Evolutionary conservation across 2,329 filamentous ascomycete genomes (phyloP), one percentile per base, ranked within the genome.

Genomic region (Arthrobotrys entomopaga): DNA sequence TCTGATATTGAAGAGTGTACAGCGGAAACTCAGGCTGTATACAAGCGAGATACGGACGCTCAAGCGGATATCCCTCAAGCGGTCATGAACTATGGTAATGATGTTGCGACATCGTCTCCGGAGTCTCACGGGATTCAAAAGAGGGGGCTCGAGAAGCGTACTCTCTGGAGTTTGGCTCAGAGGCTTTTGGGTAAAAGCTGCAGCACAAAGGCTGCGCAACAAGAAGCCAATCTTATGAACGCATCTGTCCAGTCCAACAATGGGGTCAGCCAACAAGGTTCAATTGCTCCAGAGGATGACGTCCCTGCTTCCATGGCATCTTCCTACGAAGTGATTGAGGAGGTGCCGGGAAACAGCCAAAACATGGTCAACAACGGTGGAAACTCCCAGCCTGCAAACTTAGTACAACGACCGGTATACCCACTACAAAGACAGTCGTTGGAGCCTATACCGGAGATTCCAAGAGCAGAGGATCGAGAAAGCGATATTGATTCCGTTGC

Each of bases 11-110:
- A 67, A n/a, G 63, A 54, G 1, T 74, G 63, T 19, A 29, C 24
- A n/a, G 15, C 42, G 34, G 63, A 63, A 26, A 15, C 54, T 6
- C 54, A 50, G 15, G 46, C 16, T 22, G 11, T 73, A 15, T 29
- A 57, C 43, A 73, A 73, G 49, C 69, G 69, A 16, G 61, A 73
- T 57, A 46, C 54, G n/a, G 49, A 59, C 13, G 53, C 59, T 38
- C 60, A 60, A 15, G 8, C 50, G 3, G 56, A 57, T 22, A 38
- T 60, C 4, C 48, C 59, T 34, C 24, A 49, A 22, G 53, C 56
- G 6, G 54, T 69, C 42, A 22, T 54, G 26, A 59, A 24, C 15
- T 67, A 59, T 19, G 46, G 48, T 8, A 13, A 20, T 8, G 38
- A 57, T 13, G 19, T 34, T 34, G 26, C 7, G 10, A n/a, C 43